phyloP scores from a whole-genome alignment of 2,329 filamentous ascomycete genomes.

The Xylaria sp. region DNA sequence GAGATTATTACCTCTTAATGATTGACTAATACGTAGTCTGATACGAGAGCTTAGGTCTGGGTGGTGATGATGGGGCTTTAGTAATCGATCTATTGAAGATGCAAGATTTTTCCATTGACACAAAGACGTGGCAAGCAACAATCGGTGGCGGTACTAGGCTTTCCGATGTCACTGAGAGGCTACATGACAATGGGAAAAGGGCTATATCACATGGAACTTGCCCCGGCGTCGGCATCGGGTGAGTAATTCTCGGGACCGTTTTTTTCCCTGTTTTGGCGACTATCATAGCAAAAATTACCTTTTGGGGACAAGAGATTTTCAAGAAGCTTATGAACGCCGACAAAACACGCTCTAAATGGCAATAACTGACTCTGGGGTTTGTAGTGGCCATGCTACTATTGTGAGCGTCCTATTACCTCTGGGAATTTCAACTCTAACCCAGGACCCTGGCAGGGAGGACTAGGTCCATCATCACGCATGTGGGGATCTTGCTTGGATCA shows the following conservation, averaged over 20 bases:
- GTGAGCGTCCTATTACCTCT: slow-evolving; percentile 49
- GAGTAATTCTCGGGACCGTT: too few relatives aligned
- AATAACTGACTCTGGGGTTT: too few relatives aligned
- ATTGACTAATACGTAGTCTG: slow-evolving; percentile 19
- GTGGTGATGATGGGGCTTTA: slow-evolving; percentile 61
- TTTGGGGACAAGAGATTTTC: too few relatives aligned
- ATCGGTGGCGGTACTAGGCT: slow-evolving; percentile 65
- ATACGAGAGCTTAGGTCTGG: slow-evolving; percentile 51
- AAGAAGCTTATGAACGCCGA: too few relatives aligned
- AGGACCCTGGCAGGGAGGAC: slow-evolving; percentile 57
- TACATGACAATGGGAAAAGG: slow-evolving; percentile 63
- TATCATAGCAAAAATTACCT: too few relatives aligned
- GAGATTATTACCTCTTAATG: slow-evolving; percentile 11
- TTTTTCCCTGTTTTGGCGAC: too few relatives aligned
- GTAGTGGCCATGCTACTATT: slow-evolving; percentile 67
- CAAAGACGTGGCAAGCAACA: slow-evolving; percentile 61
- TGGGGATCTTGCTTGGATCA: slow-evolving; percentile 68
- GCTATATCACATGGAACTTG: slow-evolving; percentile 70
- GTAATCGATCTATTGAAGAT: slow-evolving; percentile 66
- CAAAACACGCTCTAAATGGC: too few relatives aligned
- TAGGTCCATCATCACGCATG: slow-evolving; percentile 67
- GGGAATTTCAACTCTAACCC: slow-evolving; percentile 33
- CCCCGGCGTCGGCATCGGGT: slow-evolving; percentile 66
- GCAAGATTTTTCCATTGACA: slow-evolving; percentile 63
- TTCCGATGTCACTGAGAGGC: slow-evolving; percentile 59